Evolutionary conservation across 164 flowering plant genomes (phyloP).

Genomic region (Liriodendron chinense): DNA sequence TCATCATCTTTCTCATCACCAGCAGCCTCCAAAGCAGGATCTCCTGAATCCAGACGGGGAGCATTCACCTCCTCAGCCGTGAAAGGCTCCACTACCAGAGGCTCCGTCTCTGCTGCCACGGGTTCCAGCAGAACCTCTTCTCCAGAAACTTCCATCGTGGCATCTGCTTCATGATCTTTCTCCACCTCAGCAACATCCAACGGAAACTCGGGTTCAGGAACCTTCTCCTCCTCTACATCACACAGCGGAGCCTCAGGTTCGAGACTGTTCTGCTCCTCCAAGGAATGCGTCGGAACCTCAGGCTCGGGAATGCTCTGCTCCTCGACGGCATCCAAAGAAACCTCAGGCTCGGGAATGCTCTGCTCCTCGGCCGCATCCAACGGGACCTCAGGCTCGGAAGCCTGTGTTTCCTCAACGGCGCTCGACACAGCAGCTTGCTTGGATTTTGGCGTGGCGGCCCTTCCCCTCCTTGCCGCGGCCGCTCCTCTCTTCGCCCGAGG

Average conservation of each 20-base stretch:
- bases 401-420: not conserved
- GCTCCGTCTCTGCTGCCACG: not conserved
- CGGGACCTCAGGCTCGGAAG: not conserved
- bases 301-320: not conserved
- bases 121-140: not conserved
- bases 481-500: not conserved
- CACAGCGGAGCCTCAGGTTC: not conserved
- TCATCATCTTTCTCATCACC: not conserved
- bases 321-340: not conserved
- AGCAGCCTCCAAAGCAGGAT: not conserved
- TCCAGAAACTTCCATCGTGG: not conserved
- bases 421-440: not conserved
- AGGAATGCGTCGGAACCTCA: not conserved
- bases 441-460: not conserved
- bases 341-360: not conserved
- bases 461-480: not conserved
- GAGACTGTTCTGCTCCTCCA: not conserved
- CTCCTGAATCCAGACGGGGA: not conserved
- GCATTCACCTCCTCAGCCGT: not conserved
- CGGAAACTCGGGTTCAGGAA: not conserved
- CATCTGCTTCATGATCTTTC: not conserved
- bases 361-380: not conserved
- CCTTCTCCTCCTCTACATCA: not conserved
- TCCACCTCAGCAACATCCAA: not conserved
- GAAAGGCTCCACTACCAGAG: not conserved